phyloP scores from a whole-genome alignment of 73 alveolate species.

The Blepharisma stoltei region DNA sequence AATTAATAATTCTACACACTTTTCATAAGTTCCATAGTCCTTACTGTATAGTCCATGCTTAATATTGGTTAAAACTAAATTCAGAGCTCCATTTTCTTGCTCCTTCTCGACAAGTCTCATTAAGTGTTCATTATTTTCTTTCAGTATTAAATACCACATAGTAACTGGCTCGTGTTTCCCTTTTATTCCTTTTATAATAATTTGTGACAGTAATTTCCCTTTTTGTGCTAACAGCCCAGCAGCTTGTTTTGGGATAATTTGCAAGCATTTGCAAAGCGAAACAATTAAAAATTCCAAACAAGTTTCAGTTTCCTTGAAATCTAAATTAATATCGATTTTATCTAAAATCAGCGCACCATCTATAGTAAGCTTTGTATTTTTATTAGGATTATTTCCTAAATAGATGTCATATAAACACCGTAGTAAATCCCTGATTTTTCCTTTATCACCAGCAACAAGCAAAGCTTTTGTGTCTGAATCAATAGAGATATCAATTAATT shows the following conservation, averaged over 20 bases:
- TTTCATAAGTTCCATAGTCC: constrained; percentile 15
- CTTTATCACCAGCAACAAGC: constrained; percentile 51
- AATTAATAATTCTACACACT: constrained; percentile 54
- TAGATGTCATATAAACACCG: constrained; percentile 33
- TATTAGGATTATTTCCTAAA: not conserved
- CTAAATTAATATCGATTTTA: constrained; percentile 40
- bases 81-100: not conserved
- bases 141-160: constrained; percentile 58
- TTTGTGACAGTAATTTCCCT: constrained; percentile 51
- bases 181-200: constrained; percentile 63
- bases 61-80: not conserved
- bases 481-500: constrained; percentile 60
- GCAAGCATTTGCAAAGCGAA: constrained; percentile 52
- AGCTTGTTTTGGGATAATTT: constrained; percentile 64
- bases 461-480: constrained; percentile 58
- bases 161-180: constrained; percentile 58
- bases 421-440: constrained; percentile 35
- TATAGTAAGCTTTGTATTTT: not conserved
- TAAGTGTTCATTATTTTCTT: constrained; percentile 50
- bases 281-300: constrained; percentile 58
- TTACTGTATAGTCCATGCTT: constrained; percentile 15
- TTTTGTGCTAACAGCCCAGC: constrained; percentile 69
- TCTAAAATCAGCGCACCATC: constrained; percentile 45
- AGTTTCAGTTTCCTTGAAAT: constrained; percentile 48
- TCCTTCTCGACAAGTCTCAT: not conserved